Evolutionary conservation across 495 filamentous ascomycete genomes (phyloP), one percentile per base, ranked within the genome.

Genomic region (Trichocladium uniseriatum): DNA sequence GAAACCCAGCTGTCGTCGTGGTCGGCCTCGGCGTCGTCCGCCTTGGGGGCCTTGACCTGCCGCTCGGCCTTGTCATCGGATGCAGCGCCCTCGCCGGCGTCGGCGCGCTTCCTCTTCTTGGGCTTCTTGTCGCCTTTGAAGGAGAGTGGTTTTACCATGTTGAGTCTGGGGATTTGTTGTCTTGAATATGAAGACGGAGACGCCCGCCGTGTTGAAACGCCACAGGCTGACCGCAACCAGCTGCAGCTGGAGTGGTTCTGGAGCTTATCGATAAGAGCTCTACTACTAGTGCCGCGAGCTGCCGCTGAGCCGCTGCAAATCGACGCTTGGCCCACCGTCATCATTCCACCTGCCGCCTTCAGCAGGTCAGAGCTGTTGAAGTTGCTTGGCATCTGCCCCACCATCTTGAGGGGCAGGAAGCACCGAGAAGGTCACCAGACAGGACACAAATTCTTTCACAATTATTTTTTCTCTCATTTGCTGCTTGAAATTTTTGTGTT

Each of bases 91-190:
- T 64, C 68, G 49, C 62, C 69, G 55, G 68, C 67, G 53, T 70
- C 69, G 34, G 67, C 60, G 37, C 81, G 76, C 70, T 95, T 97
- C 62, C 89, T 79, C 67, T 95, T 97, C 65, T 94, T 97, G 20
- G 80, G 69, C 68, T 91, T 90, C 65, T 89, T 95, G 67, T 98
- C 94, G 72, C 92, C 92, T 72, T 98, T 98, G 74, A 98, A 98
- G 32, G 78, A 73, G 38, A 98, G 74, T 38, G 91, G 78, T 65
- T 94, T 95, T 44, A 94, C 76, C 79, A 82, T 82, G 5, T 54
- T 54, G 36, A 8, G n/a, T n/a, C n/a, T 13, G 7, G 20, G 15
- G 14, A 13, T 11, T 46, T 14, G 18, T 10, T 1, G n/a, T 27
- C 6, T 19, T n/a, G 31, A 3, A 8, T 27, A 27, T 8, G 8